Evolutionary conservation across 2,329 filamentous ascomycete species (phyloP), one percentile per base, ranked within the genome.

Genomic region (Aaosphaeria arxii): DNA sequence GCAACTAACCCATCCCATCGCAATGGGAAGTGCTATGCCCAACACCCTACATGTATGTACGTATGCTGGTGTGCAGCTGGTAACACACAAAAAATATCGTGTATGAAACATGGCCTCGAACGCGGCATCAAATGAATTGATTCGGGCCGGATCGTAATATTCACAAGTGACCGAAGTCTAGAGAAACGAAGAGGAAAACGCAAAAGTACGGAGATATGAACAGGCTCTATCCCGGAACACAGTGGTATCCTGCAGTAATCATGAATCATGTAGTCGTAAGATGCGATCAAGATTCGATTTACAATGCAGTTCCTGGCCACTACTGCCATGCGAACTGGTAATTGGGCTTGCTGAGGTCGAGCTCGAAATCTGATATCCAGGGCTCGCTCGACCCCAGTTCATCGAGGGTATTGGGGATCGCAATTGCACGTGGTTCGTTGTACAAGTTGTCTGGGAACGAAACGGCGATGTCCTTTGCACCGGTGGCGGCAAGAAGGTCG

Each of bases 221-320:
- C 30, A 29, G 13, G 11, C 30, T 30, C 17, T 11, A 11, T 6
- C 24, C 11, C 41, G 31, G 41, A 44, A 35, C 35, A 28, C 11
- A 11, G 33, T 43, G 32, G 45, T 40, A 41, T 41, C 63, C 61
- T 63, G 61, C 58, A 66, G 58, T 63, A 62, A 24, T 71, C 67
- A 67, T 69, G 57, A 67, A 54, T 71, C 68, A 63, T 63, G 61
- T 57, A 57, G 52, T 63, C 61, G 54, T 63, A 44, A 62, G 56
- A n/a, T 51, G 47, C 46, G 51, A 48, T 51, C 47, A 43, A 43
- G 30, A 43, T 30, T 9, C 33, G 7, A 9, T 36, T 9, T n/a
- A 36, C 7, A n/a, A 9, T 9, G n/a, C 33, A 9, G 33, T 36
- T n/a, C 33, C 7, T 36, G 33, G 33, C 9, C 9, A 36, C 7